phyloP scores from a whole-genome alignment of 805 yeast genomes.

The Brettanomyces anomalus region DNA sequence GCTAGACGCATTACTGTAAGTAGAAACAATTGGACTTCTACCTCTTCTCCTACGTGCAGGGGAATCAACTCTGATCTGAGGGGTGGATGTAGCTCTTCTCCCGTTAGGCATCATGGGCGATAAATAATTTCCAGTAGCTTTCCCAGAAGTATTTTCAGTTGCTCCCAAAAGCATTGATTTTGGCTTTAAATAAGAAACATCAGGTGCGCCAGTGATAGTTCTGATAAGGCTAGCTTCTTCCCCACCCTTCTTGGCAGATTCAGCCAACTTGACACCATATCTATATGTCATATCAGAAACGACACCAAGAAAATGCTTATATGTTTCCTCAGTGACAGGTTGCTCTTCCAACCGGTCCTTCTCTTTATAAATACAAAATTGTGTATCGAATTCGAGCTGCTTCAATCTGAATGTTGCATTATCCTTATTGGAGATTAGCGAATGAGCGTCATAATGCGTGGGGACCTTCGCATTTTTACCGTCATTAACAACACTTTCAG shows the following conservation, averaged over 20 bases:
- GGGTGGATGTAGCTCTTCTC: conserved; percentile 2
- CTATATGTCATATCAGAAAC: conserved; percentile 25
- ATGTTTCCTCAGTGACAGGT: conserved; percentile 19
- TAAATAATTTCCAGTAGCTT: background rate
- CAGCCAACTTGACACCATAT: conserved; percentile 27
- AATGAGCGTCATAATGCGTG: background rate
- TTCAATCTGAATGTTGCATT: conserved; percentile 15
- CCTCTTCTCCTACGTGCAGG: conserved; percentile 5
- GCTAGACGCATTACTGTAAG: conserved; percentile 7
- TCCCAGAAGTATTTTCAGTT: background rate
- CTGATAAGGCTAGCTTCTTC: conserved; percentile 33
- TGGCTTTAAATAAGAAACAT: conserved; percentile 15
- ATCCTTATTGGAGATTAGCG: background rate
- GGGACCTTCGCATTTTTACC: background rate
- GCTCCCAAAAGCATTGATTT: conserved; percentile 23
- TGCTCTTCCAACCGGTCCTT: conserved; percentile 13
- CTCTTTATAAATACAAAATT: conserved; percentile 19
- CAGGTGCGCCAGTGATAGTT: conserved; percentile 33
- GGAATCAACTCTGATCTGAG: conserved; percentile 10
- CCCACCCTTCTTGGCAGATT: conserved; percentile 27
- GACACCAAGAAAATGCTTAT: conserved; percentile 20
- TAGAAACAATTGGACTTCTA: conserved; percentile 1
- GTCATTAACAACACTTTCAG: background rate
- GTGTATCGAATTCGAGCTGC: conserved; percentile 17
- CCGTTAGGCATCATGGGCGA: background rate